Percentiles rank a stretch among this genome's conserved stretches.
These are phyloP conservation scores for Xylaria castorea DNA, from an alignment of 495 filamentous ascomycete species.

Conservation along the genomic window DNA sequence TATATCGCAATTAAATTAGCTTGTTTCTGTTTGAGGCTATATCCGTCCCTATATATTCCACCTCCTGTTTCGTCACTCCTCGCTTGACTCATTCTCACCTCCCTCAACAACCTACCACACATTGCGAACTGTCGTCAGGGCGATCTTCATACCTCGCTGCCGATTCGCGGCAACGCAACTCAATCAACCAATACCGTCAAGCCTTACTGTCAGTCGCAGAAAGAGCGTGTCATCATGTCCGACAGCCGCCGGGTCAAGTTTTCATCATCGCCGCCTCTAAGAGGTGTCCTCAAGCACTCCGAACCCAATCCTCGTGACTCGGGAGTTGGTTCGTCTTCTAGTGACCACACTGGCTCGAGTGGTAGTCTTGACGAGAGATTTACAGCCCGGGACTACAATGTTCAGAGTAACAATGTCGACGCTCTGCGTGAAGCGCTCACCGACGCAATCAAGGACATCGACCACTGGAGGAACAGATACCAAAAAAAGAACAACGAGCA, in stretches of 20 bases:
- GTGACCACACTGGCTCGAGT: constrained; percentile 39
- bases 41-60: constrained; percentile 20
- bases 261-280: constrained; percentile 26
- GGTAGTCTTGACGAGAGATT: constrained; percentile 44
- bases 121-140: not conserved
- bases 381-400: constrained; percentile 40
- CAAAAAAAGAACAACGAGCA: constrained; percentile 35
- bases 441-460: constrained; percentile 40
- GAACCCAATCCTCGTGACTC: constrained; percentile 38
- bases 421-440: constrained; percentile 41
- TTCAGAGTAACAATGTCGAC: constrained; percentile 39
- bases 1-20: constrained; percentile 9
- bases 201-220: not conserved
- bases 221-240: constrained; percentile 20
- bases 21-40: constrained; percentile 18
- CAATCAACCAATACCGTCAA: not conserved
- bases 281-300: constrained; percentile 27
- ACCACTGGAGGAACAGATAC: constrained; percentile 33
- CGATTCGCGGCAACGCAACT: constrained; percentile 15
- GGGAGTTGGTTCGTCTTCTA: constrained; percentile 43
- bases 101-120: not conserved
- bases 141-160: constrained; percentile 4
- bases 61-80: constrained; percentile 7
- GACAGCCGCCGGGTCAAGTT: constrained; percentile 31
- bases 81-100: constrained; percentile 22